phyloP scores from a whole-genome alignment of 2,329 filamentous ascomycete genomes.

The Xylariales sp. region DNA sequence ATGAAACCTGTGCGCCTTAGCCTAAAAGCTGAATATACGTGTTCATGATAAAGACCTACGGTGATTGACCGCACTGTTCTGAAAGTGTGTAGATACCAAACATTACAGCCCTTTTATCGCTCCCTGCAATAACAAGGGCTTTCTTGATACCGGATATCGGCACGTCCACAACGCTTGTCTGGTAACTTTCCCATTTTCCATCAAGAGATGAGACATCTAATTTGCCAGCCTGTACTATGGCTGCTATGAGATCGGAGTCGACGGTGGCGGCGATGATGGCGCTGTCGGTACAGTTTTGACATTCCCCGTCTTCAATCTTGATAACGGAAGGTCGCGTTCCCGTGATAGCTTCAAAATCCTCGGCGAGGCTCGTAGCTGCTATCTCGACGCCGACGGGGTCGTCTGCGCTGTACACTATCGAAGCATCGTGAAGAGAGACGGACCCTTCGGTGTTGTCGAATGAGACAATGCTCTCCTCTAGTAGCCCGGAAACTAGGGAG shows the following conservation, averaged over 20 bases:
- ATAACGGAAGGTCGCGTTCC: conserved; percentile 30
- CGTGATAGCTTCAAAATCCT: conserved; percentile 48
- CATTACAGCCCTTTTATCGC: conserved; percentile 68
- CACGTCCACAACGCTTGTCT: conserved; percentile 59
- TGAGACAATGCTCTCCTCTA: conserved; percentile 38
- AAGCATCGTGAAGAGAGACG: conserved; percentile 34
- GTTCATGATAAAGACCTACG: conserved; percentile 46
- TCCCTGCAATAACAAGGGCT: conserved; percentile 67
- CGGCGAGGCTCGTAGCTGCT: conserved; percentile 38
- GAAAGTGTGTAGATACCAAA: conserved; percentile 70
- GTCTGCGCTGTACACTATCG: conserved; percentile 37
- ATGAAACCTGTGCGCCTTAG: conserved; percentile 57
- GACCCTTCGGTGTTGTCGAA: conserved; percentile 30
- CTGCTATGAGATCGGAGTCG: conserved; percentile 59
- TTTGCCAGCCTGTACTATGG: conserved; percentile 57
- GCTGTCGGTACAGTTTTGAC: conserved; percentile 39
- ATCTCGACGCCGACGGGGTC: conserved; percentile 41
- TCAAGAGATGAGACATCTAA: conserved; percentile 60
- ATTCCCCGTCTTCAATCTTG: conserved; percentile 14
- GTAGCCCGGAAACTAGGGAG: conserved; percentile 23
- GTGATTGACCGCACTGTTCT: conserved; percentile 72
- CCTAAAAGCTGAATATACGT: neutral
- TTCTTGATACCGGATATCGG: conserved; percentile 57
- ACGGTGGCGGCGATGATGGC: conserved; percentile 65
- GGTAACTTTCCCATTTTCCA: conserved; percentile 69